phyloP scores from a whole-genome alignment of 441 rosid species.

The Adansonia gregorii region DNA sequence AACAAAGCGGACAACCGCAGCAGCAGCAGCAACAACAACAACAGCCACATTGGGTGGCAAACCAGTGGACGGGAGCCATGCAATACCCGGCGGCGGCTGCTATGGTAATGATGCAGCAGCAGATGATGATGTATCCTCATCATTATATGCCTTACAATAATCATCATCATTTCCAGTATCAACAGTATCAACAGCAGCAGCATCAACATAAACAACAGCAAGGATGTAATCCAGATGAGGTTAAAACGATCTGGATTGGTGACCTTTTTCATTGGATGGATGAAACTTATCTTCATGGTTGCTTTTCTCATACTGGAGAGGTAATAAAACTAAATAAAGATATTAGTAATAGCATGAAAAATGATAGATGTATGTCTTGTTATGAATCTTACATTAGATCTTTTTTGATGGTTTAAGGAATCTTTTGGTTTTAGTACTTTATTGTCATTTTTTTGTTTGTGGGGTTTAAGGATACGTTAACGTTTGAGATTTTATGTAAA shows the following conservation, averaged over 20 bases:
- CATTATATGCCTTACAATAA: slow-evolving; percentile 57
- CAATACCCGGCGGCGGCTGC: slow-evolving; percentile 71
- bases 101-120: slow-evolving; percentile 84
- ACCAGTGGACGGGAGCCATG: slow-evolving; percentile 66
- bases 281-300: slow-evolving; percentile 65
- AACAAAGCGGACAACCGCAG: slow-evolving; percentile 35
- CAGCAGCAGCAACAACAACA: slow-evolving; percentile 35
- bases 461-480: slow-evolving; percentile 19
- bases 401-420: background rate
- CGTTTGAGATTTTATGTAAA: background rate
- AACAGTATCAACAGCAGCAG: slow-evolving; percentile 50
- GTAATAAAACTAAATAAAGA: slow-evolving; percentile 29
- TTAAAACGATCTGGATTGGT: slow-evolving; percentile 73
- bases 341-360: background rate
- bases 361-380: background rate
- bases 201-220: slow-evolving; percentile 39
- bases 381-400: slow-evolving; percentile 24
- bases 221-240: slow-evolving; percentile 54
- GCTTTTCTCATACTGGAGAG: slow-evolving; percentile 70
- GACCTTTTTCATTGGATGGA: slow-evolving; percentile 85
- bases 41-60: slow-evolving; percentile 45
- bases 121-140: slow-evolving; percentile 76
- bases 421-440: background rate
- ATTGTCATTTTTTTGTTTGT: background rate
- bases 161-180: slow-evolving; percentile 35